Percentiles rank a stretch among this genome's conserved stretches.
These are phyloP conservation scores for Madurella mycetomatis DNA, from an alignment of 2,329 filamentous ascomycete species.

Conservation along the genomic window DNA sequence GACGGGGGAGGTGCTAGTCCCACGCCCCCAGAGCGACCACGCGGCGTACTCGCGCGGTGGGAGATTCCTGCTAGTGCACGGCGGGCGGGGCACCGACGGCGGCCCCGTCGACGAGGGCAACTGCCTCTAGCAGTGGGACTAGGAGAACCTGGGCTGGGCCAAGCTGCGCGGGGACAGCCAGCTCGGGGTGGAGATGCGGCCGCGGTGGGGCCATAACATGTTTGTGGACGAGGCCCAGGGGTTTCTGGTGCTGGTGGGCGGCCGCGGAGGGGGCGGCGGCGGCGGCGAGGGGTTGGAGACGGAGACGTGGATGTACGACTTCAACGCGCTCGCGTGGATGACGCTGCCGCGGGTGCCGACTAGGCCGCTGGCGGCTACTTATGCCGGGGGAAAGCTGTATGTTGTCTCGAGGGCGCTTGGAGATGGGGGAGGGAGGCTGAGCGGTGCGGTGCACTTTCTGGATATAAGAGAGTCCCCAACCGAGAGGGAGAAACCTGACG, in stretches of 20 bases:
- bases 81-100: conserved; percentile 32
- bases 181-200: conserved; percentile 29
- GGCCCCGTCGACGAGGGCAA: conserved; percentile 30
- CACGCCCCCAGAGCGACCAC: conserved; percentile 33
- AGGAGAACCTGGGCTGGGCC: conserved; percentile 33
- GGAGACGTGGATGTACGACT: conserved; percentile 50
- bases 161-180: conserved; percentile 30
- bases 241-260: conserved; percentile 49
- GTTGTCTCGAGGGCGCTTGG: conserved; percentile 31
- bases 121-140: conserved; percentile 37
- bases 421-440: conserved; percentile 28
- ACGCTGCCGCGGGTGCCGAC: conserved; percentile 42
- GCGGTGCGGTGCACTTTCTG: conserved; percentile 35
- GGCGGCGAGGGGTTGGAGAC: conserved; percentile 21
- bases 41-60: conserved; percentile 34
- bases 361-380: conserved; percentile 37
- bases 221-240: conserved; percentile 41
- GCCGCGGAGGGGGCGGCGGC: no score
- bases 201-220: conserved; percentile 32
- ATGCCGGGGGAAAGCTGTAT: conserved; percentile 44
- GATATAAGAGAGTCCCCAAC: conserved; percentile 30
- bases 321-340: conserved; percentile 45
- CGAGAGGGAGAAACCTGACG: conserved; percentile 30
- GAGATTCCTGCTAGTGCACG: conserved; percentile 33
- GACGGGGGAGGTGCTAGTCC: conserved; percentile 30